Base-by-base conservation (phyloP, 2,329 filamentous ascomycete genomes). In the Claviceps capensis region DNA sequence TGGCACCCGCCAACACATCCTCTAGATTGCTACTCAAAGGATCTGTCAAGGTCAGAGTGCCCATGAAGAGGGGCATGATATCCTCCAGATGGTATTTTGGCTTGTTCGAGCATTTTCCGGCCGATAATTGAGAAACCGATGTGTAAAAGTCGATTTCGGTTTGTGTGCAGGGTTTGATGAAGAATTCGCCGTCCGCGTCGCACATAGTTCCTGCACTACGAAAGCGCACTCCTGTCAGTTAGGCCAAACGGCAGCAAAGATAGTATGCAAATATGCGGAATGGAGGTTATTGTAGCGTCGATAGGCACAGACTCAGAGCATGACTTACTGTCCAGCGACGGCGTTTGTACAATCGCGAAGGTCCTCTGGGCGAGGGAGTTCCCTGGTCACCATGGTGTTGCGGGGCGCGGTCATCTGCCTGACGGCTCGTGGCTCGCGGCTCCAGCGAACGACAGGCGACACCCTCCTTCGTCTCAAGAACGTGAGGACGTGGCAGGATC, bases 131-230 rank as follows among this genome's bases (percentile, higher is more conserved):
- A 14, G 40, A 23, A 14, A 50, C 41, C 4, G 48, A 50, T 23
- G 30, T 23, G 74, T 98, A 98, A 68, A 98, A 98, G 45, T 82
- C 77, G 60, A 97, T 81, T 70, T 98, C 93, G 57, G 82, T 76
- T 56, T 81, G 71, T 0, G 87, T 95, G 67, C 91, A 97, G 17
- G 93, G 93, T 69, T 98, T 98, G 64, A 96, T 88, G 65, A 98
- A 86, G 37, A 97, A 75, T 57, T 85, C 81, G 64, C 93, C 93
- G 50, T 87, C 82, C 52, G 78, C 75, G 63, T 95, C 88, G 64
- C 85, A 89, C 61, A 95, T 79, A 47, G 95, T 91, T 57, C 93
- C 93, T 59, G 94, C 90, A 70, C 90, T 96, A 63, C 7, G 22
- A 19, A 9, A 48, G 41, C 23, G 30, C 46, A 40, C 13, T 43